Evolutionary conservation across 2,329 filamentous ascomycete genomes (phyloP).

Genomic region (Atkinsonella hypoxylon): DNA sequence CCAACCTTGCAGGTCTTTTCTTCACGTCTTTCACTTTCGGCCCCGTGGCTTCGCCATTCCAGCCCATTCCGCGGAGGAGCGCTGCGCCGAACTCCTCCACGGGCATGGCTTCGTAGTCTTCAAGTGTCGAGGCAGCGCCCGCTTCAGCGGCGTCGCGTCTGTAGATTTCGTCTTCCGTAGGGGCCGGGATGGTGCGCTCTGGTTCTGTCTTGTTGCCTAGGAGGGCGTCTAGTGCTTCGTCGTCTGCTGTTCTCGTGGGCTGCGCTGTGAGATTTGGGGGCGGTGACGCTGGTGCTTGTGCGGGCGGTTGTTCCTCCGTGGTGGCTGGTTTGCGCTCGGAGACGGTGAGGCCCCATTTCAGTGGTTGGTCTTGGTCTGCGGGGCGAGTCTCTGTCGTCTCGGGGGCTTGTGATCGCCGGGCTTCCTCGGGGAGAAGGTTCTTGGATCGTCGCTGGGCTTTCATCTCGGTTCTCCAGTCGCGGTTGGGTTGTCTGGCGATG

Average conservation of each 20-base stretch:
- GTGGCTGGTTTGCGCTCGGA: conserved; percentile 38
- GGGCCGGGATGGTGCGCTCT: conserved; percentile 39
- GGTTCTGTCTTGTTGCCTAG: conserved; percentile 38
- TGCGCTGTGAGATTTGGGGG: neutral
- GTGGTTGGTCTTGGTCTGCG: conserved; percentile 36
- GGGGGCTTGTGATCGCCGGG: conserved; percentile 24
- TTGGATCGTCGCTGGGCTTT: conserved; percentile 35
- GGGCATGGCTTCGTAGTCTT: conserved; percentile 78
- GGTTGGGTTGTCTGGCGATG: conserved; percentile 46
- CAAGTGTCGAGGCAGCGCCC: conserved; percentile 63
- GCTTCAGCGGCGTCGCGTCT: conserved; percentile 56
- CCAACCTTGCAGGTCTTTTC: conserved; percentile 67
- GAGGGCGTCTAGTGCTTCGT: conserved; percentile 54
- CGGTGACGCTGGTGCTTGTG: neutral
- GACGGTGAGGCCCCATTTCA: conserved; percentile 43
- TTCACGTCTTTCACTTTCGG: conserved; percentile 49
- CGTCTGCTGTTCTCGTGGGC: conserved; percentile 22
- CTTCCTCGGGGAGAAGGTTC: conserved; percentile 47
- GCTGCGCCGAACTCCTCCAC: conserved; percentile 93
- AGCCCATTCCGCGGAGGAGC: conserved; percentile 85
- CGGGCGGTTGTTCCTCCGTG: conserved; percentile 1
- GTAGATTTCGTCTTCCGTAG: conserved; percentile 56
- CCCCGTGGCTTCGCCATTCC: conserved; percentile 58
- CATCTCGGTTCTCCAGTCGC: conserved; percentile 49
- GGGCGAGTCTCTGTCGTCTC: conserved; percentile 19